Conservation (phyloP, 164 flowering plant species). For the Taxillus chinensis region DNA sequence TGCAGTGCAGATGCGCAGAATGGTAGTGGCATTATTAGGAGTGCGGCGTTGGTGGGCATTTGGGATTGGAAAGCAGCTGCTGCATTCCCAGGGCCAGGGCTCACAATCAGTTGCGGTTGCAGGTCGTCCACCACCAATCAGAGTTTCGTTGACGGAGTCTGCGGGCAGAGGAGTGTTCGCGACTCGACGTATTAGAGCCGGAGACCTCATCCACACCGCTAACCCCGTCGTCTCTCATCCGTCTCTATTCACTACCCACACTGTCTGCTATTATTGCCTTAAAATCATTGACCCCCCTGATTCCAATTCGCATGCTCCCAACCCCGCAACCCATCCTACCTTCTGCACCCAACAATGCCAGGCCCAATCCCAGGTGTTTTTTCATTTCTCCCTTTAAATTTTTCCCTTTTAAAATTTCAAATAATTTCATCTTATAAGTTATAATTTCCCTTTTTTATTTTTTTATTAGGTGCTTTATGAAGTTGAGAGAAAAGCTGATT, state of each 20-base stretch:
- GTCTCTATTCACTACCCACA: slow-evolving; percentile 28
- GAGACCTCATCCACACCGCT: slow-evolving; percentile 83
- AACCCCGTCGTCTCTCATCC: slow-evolving; percentile 67
- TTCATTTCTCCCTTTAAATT: too few relatives aligned
- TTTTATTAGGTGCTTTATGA: slow-evolving; percentile 43
- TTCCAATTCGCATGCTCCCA: slow-evolving; percentile 5
- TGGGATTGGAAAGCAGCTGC: too few relatives aligned
- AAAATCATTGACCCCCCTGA: slow-evolving; percentile 8
- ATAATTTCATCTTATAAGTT: neutral
- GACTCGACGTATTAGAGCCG: slow-evolving; percentile 56
- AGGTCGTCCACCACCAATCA: slow-evolving; percentile 69
- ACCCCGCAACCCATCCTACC: too few relatives aligned
- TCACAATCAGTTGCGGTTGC: slow-evolving; percentile 4
- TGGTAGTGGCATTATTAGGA: too few relatives aligned
- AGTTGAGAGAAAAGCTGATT: slow-evolving; percentile 57
- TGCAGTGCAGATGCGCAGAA: too few relatives aligned
- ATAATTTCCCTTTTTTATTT: neutral
- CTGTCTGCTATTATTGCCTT: slow-evolving; percentile 56
- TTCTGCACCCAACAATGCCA: slow-evolving; percentile 36
- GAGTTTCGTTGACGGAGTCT: slow-evolving; percentile 57
- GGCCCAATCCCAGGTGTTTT: slow-evolving; percentile 16
- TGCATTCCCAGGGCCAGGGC: too few relatives aligned
- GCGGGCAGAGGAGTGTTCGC: slow-evolving; percentile 90
- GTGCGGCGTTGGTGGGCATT: too few relatives aligned
- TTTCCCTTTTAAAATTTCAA: too few relatives aligned